Conservation (phyloP, 179 eudicot genomes). For the Silene noctiflora region DNA sequence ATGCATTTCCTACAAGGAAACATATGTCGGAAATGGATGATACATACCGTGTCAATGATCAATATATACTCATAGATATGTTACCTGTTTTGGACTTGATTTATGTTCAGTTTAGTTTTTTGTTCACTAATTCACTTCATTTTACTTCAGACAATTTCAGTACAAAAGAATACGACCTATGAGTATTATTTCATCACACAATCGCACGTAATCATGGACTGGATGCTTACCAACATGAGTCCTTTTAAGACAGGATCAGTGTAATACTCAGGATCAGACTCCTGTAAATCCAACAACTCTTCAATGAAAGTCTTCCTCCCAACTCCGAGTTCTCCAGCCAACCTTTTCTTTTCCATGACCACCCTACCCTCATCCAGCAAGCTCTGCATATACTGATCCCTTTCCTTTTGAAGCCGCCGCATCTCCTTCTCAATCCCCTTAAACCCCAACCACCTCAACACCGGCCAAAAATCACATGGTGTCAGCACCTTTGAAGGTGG, state of each 20-base stretch:
- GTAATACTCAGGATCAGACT: conserved; percentile 22
- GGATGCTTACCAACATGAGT: conserved; percentile 22
- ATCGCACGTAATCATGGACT: background rate
- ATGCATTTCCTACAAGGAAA: too few species aligned
- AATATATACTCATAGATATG: too few species aligned
- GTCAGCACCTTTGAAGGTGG: background rate
- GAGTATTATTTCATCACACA: background rate
- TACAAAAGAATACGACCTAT: too few species aligned
- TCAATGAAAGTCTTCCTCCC: background rate
- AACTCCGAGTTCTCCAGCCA: background rate
- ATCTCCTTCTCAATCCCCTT: background rate
- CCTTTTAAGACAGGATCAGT: conserved; percentile 19
- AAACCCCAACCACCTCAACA: background rate
- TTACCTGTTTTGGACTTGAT: too few species aligned
- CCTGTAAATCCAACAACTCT: conserved; percentile 17
- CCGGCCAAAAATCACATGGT: background rate
- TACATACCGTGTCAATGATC: too few species aligned
- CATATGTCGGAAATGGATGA: too few species aligned
- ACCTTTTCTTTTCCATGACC: background rate
- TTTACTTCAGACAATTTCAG: too few species aligned
- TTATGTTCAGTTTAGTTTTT: too few species aligned
- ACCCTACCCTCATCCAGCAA: background rate
- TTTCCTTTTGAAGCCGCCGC: background rate
- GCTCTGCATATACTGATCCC: background rate
- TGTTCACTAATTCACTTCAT: too few species aligned